Evolutionary conservation across 2,329 filamentous ascomycete genomes (phyloP), one percentile per base, ranked within the genome.

Genomic region (Penicillium sp.): DNA sequence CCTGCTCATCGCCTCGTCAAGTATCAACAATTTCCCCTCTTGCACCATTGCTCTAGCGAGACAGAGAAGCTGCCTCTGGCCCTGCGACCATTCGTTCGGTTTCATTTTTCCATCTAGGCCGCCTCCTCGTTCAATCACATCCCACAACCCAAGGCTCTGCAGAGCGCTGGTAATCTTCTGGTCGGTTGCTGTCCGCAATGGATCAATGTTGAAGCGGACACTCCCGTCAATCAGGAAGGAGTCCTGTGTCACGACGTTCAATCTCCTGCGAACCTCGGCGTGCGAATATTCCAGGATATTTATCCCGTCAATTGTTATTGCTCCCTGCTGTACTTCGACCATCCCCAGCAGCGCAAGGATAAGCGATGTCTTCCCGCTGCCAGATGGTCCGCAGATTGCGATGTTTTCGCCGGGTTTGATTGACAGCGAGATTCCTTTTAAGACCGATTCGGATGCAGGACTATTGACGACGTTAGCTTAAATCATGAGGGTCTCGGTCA

Each of bases 351-450:
- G n/a, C 5, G 16, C 16, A 25, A 37, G 29, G 14, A 45, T 30
- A 18, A 44, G 33, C 19, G 41, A 44, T 29, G 33, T 29, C 4
- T 44, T 44, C 8, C 41, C 41, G 19, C 41, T 44, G 3, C 33
- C 41, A 9, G 41, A 36, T 27, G 31, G 25, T 16, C 52, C 52
- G 14, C 52, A 54, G 12, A 54, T 14, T 10, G 48, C 52, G 3
- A 54, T 35, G 8, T 54, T 54, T 13, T 49, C 22, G 0, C 52
- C 52, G 1, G 44, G 31, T 5, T 34, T 31, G 13, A 54, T 41
- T 10, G 11, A 11, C 12, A 54, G n/a, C 3, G 41, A 49, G 18
- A 54, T 8, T 4, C 31, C 18, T 14, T 43, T 25, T 1, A 54
- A 37, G 16, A 51, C n/a, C 2, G 31, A n/a, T 3, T 13, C 13